These are phyloP conservation scores for Coemansia asiatica DNA, from an alignment of 192 early-diverging fungal species.

Conservation along the genomic window DNA sequence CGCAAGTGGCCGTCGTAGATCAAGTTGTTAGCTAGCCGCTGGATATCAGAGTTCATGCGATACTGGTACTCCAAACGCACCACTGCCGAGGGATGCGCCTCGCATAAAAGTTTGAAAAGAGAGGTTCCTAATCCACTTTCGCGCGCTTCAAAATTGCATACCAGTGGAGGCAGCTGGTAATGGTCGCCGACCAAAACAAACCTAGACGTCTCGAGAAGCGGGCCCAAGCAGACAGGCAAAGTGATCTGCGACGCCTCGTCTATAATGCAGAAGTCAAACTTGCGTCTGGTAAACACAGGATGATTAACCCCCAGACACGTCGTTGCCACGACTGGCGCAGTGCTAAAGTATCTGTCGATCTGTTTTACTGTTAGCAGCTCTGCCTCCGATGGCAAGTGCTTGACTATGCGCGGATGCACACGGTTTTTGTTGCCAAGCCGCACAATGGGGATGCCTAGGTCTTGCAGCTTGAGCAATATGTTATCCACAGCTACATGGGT, in stretches of 20 bases:
- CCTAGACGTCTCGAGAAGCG: slow-evolving; percentile 72
- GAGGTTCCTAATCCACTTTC: slow-evolving; percentile 57
- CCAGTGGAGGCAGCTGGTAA: slow-evolving; percentile 90
- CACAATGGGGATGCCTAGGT: slow-evolving; percentile 62
- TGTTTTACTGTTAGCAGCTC: slow-evolving; percentile 60
- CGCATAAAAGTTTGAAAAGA: slow-evolving; percentile 79
- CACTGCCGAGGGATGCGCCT: slow-evolving; percentile 78
- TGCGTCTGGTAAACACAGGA: slow-evolving; percentile 67
- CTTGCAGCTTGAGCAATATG: slow-evolving; percentile 80
- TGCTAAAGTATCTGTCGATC: slow-evolving; percentile 62
- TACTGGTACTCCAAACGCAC: slow-evolving; percentile 80
- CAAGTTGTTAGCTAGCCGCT: slow-evolving; percentile 77
- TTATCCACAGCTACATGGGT: slow-evolving; percentile 95
- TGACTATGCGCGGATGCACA: slow-evolving; percentile 58
- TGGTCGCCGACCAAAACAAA: slow-evolving; percentile 96
- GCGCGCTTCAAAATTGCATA: slow-evolving; percentile 55
- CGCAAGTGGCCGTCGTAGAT: slow-evolving; percentile 78
- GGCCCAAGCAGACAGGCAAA: slow-evolving; percentile 85
- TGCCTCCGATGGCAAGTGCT: slow-evolving; percentile 33
- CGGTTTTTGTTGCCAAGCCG: slow-evolving; percentile 71
- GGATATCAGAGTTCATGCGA: slow-evolving; percentile 91
- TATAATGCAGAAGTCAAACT: slow-evolving; percentile 95
- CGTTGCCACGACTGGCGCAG: slow-evolving; percentile 72
- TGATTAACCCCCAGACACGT: slow-evolving; percentile 87
- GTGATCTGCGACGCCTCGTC: slow-evolving; percentile 97